phyloP scores from a whole-genome alignment of 805 yeast species.

The Metschnikowia bowlesiae region DNA sequence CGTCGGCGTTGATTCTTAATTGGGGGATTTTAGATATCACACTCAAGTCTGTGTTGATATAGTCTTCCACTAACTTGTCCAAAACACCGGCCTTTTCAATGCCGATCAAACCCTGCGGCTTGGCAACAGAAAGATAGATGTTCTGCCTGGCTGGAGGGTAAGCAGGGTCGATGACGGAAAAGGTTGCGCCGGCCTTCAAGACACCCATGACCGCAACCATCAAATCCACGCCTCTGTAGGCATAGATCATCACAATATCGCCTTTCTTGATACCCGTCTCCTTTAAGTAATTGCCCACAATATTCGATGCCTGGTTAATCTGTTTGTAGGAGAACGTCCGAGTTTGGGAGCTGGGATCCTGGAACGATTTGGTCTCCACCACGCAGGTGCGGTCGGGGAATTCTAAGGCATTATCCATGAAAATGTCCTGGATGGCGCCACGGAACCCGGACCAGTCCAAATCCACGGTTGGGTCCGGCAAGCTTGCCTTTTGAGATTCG shows the following conservation, averaged over 20 bases:
- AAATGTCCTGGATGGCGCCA: slow-evolving; percentile 96
- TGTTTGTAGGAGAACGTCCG: slow-evolving; percentile 80
- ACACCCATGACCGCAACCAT: slow-evolving; percentile 98
- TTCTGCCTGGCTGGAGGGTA: slow-evolving; percentile 98
- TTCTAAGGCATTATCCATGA: slow-evolving; percentile 76
- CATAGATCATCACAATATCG: slow-evolving; percentile 96
- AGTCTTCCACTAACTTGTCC: slow-evolving; percentile 73
- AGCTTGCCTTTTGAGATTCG: slow-evolving; percentile 47
- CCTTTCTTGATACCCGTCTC: slow-evolving; percentile 80
- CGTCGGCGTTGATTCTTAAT: slow-evolving; percentile 73
- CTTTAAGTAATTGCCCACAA: slow-evolving; percentile 85
- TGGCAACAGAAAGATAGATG: slow-evolving; percentile 86
- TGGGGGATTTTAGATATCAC: slow-evolving; percentile 73
- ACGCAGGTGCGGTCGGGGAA: slow-evolving; percentile 89
- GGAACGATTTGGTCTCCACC: slow-evolving; percentile 78
- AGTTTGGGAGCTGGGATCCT: slow-evolving; percentile 49
- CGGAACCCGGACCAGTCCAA: slow-evolving; percentile 88
- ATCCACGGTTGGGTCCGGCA: slow-evolving; percentile 86
- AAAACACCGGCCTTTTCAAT: slow-evolving; percentile 85
- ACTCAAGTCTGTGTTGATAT: slow-evolving; percentile 65
- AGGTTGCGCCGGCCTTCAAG: slow-evolving; percentile 96
- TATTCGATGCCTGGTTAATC: slow-evolving; percentile 87
- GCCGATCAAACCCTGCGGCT: slow-evolving; percentile 86
- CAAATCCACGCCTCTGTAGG: slow-evolving; percentile 94
- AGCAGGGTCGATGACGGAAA: slow-evolving; percentile 97